phyloP scores from a whole-genome alignment of 345 rosid species.

The Euphorbia peplus region DNA sequence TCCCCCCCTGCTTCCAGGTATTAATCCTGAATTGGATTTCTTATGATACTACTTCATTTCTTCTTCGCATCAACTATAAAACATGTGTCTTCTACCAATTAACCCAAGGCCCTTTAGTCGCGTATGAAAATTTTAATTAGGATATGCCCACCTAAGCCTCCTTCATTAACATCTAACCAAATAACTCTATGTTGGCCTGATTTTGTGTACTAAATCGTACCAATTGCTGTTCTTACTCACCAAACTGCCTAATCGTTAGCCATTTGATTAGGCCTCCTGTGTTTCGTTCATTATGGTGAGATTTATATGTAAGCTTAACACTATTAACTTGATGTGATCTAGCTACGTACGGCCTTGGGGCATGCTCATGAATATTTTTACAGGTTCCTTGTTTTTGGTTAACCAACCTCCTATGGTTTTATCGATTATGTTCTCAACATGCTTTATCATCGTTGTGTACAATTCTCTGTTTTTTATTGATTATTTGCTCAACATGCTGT shows the following conservation, averaged over 20 bases:
- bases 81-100: not conserved
- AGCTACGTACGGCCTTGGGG: not conserved
- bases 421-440: not conserved
- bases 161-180: too few relatives aligned
- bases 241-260: not conserved
- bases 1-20: conserved; percentile 52
- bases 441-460: not conserved
- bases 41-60: not conserved
- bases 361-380: not conserved
- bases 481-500: not conserved
- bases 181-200: not conserved
- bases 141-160: too few relatives aligned
- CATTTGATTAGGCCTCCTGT: not conserved
- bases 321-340: not conserved
- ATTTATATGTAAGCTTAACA: not conserved
- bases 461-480: not conserved
- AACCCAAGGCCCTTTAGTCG: too few relatives aligned
- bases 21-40: not conserved
- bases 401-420: not conserved
- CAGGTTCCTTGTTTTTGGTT: not conserved
- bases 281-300: not conserved
- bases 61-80: not conserved
- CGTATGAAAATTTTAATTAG: too few relatives aligned
- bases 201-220: not conserved
- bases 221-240: not conserved